phyloP scores from a whole-genome alignment of 202 grass and related monocot genomes.

The Cymbopogon flexuosus region DNA sequence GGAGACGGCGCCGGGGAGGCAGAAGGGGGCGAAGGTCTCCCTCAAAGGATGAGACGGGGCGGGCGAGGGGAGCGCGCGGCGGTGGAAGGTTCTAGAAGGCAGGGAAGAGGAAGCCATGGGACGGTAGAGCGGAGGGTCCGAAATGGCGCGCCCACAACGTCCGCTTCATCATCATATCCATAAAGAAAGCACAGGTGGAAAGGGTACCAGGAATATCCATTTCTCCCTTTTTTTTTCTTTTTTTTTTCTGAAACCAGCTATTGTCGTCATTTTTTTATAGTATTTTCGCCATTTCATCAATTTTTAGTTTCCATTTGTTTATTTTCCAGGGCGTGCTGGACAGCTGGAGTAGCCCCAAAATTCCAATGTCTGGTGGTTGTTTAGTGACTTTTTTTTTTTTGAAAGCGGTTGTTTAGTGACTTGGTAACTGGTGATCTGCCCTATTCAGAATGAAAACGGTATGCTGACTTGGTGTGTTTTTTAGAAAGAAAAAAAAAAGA shows the following conservation, averaged over 20 bases:
- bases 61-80: not conserved
- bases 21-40: not conserved
- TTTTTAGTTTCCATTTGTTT: not conserved
- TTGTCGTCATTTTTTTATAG: not conserved
- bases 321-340: not conserved
- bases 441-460: no score
- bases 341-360: not conserved
- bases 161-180: conserved; percentile 41
- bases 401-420: no score
- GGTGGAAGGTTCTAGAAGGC: conserved; percentile 39
- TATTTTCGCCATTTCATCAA: not conserved
- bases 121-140: not conserved
- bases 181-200: not conserved
- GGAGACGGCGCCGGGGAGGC: conserved; percentile 35
- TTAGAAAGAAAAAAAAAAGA: no score
- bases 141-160: conserved; percentile 33
- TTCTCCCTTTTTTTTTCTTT: not conserved
- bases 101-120: conserved; percentile 42
- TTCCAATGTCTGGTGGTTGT: not conserved
- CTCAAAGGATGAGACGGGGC: not conserved
- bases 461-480: no score
- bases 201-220: conserved; percentile 20
- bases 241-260: not conserved
- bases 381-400: no score
- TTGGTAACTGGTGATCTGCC: no score